Evolutionary conservation across 106 monocot genomes (phyloP).

Genomic region (Agapanthus africanus): DNA sequence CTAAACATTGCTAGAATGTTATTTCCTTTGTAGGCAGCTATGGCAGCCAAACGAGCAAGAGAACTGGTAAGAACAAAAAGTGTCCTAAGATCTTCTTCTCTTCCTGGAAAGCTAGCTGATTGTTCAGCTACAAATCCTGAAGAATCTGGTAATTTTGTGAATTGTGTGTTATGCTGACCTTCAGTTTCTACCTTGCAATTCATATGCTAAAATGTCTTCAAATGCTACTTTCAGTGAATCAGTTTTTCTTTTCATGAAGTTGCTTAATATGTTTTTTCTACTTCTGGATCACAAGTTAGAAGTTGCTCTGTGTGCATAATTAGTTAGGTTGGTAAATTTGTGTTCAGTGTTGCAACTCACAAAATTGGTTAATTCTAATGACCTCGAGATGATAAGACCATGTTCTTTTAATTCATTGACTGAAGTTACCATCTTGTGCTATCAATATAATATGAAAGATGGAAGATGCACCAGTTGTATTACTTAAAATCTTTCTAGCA

Average conservation of each 20-base stretch:
- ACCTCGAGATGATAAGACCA: not conserved
- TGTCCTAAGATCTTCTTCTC: constrained; percentile 91
- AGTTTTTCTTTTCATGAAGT: not conserved
- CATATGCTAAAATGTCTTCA: not conserved
- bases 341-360: not conserved
- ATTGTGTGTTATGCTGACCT: not conserved
- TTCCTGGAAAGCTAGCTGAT: constrained; percentile 95
- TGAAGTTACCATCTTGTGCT: no score
- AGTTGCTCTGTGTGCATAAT: not conserved
- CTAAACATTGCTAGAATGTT: constrained; percentile 1
- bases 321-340: not conserved
- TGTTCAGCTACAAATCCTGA: constrained; percentile 82
- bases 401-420: no score
- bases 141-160: constrained; percentile 64
- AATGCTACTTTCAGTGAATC: not conserved
- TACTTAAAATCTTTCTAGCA: not conserved
- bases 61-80: constrained; percentile 94
- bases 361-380: not conserved
- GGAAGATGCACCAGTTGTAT: not conserved
- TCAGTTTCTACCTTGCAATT: not conserved
- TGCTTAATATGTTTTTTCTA: not conserved
- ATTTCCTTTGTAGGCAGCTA: constrained; percentile 57
- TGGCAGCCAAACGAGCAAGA: constrained; percentile 94
- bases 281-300: not conserved
- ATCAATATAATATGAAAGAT: not conserved